phyloP scores from a whole-genome alignment of 768 basidiomycete species.

The Terana coerulea region DNA sequence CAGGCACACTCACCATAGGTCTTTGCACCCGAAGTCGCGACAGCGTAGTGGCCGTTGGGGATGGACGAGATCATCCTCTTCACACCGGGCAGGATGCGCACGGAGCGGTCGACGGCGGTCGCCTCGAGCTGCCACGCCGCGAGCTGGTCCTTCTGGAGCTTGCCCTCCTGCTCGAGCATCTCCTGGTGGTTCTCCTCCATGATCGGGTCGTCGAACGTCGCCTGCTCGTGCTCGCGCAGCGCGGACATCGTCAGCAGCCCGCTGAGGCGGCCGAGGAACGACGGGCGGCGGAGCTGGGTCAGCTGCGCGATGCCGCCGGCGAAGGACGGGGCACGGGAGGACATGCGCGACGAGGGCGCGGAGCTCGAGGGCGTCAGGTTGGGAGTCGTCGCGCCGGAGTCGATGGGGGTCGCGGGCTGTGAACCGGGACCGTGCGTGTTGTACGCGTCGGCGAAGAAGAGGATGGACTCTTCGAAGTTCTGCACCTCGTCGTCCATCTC shows the following conservation, averaged over 20 bases:
- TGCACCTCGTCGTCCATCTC: constrained; percentile 57
- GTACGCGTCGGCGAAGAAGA: constrained; percentile 63
- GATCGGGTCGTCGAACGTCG: constrained; percentile 30
- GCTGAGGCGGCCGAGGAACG: constrained; percentile 40
- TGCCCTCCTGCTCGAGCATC: constrained; percentile 25
- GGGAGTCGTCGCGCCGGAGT: constrained; percentile 40
- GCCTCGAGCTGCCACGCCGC: constrained; percentile 58
- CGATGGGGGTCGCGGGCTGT: constrained; percentile 23
- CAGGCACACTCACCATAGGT: constrained; percentile 48
- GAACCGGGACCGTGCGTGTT: constrained; percentile 39
- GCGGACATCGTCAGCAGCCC: constrained; percentile 35
- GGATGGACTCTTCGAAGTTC: constrained; percentile 62
- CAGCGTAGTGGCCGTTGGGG: constrained; percentile 62
- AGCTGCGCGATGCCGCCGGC: constrained; percentile 24
- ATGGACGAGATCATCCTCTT: constrained; percentile 60
- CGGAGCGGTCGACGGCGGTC: constrained; percentile 52
- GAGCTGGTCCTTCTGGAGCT: constrained; percentile 30
- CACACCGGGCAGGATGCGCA: constrained; percentile 70
- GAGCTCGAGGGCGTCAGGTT: constrained; percentile 36
- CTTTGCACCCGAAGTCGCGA: constrained; percentile 72
- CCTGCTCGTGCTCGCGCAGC: constrained; percentile 29
- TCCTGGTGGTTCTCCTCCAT: constrained; percentile 34
- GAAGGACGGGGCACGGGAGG: constrained; percentile 44
- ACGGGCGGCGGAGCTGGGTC: constrained; percentile 39
- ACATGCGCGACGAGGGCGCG: constrained; percentile 37